Base-by-base conservation (phyloP, 352 stramenopile genomes). In the Phytophthora meadii region DNA sequence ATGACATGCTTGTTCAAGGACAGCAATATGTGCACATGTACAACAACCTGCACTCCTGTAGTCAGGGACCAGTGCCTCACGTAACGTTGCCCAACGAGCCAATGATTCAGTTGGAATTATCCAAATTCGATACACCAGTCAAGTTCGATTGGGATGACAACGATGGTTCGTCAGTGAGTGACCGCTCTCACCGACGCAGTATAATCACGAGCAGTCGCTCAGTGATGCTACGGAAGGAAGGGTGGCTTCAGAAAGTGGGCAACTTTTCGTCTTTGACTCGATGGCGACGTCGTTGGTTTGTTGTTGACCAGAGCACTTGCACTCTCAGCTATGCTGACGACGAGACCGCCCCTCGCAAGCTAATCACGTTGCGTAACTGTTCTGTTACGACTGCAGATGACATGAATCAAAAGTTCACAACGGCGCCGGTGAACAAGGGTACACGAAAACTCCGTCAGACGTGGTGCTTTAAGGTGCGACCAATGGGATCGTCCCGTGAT, bases 391-490 rank as follows among this genome's bases (percentile, higher is more conserved):
- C 84, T 34, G 88, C 88, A 1, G 80, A 96, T 61, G 82, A 94
- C 32, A 90, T 94, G 82, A 96, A 94, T 54, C 82, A 94, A 36
- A 90, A 87, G 54, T 94, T 91, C 69, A 96, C 83, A 44, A 93
- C 86, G 1, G 82, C 80, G 5, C 84, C 87, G n/a, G 88, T 94
- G 27, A 96, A 93, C 70, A 96, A 87, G 47, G 86, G 87, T 12
- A 96, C 88, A 6, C 77, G 84, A 34, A 90, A 89, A 53, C 71
- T 92, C 42, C 77, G 83, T 14, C 84, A 94, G 49, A 96, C 86
- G 17, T 96, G 76, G 73, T 94, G 88, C 58, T 96, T 96, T 56
- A 96, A 96, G 51, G 82, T 95, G 28, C 77, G 78, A 3, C 82
- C 84, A 4, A 78, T 83, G 56, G 90, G 86, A 51, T 93, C 84